These are phyloP conservation scores for Yamagishiella unicocca DNA, from an alignment of 139 green algal species.

Conservation along the genomic window DNA sequence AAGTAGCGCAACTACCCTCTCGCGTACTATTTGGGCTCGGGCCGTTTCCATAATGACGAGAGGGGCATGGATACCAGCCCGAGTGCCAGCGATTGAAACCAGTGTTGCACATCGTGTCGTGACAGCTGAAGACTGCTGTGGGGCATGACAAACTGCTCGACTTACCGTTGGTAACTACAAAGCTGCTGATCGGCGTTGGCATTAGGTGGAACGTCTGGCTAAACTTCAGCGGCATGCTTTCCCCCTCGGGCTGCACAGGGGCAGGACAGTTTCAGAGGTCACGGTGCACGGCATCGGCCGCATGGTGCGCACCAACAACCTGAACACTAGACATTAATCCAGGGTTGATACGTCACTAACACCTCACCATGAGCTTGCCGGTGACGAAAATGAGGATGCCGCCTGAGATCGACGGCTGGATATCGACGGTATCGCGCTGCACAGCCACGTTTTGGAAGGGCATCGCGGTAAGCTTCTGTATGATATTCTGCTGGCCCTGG, in stretches of 20 bases:
- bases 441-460: constrained; percentile 89
- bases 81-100: too few species aligned
- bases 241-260: constrained; percentile 81
- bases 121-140: too few species aligned
- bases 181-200: constrained; percentile 72
- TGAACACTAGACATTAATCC: neutral
- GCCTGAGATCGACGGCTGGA: constrained; percentile 84
- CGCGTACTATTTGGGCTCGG: too few species aligned
- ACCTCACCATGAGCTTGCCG: constrained; percentile 61
- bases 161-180: constrained; percentile 89
- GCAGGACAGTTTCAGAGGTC: neutral
- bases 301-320: too few species aligned
- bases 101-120: too few species aligned
- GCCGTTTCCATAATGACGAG: too few species aligned
- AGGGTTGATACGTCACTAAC: neutral
- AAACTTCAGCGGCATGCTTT: constrained; percentile 89
- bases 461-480: constrained; percentile 82
- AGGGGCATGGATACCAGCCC: too few species aligned
- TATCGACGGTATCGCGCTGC: constrained; percentile 79
- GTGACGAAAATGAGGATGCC: constrained; percentile 94
- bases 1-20: too few species aligned
- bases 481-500: constrained; percentile 77
- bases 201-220: constrained; percentile 95
- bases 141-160: too few species aligned
- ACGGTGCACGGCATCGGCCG: too few species aligned